Conservation (phyloP, 371 early-diverging fungal genomes). For the Mortierella sp. region DNA sequence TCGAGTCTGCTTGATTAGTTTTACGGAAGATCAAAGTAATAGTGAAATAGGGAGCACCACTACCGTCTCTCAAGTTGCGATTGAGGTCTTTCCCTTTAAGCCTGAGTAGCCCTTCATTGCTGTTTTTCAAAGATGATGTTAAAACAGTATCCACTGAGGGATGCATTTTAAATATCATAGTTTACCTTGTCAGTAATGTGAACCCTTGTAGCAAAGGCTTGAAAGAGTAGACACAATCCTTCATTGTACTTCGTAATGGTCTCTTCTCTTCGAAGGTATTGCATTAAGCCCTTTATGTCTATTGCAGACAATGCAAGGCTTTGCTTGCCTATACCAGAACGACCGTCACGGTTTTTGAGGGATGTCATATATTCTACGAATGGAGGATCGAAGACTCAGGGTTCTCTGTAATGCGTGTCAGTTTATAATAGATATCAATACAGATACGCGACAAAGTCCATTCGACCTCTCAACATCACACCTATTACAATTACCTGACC, state of each 20-base stretch:
- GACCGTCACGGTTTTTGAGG: background rate
- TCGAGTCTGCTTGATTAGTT: background rate
- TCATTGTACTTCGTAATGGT: background rate
- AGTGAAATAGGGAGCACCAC: background rate
- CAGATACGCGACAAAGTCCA: too few relatives aligned
- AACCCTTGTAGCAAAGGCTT: background rate
- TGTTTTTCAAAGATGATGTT: background rate
- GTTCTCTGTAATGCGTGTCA: too few relatives aligned
- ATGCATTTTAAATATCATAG: too few relatives aligned
- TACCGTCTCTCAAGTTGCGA: background rate
- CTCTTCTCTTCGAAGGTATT: background rate
- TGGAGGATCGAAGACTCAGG: background rate
- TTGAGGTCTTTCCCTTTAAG: background rate
- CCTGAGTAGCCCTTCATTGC: background rate
- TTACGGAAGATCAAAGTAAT: background rate
- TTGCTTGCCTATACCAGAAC: background rate
- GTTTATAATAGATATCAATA: too few relatives aligned
- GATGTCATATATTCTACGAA: too few relatives aligned
- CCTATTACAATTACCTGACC: too few relatives aligned
- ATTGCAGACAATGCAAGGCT: background rate
- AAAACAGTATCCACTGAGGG: too few relatives aligned
- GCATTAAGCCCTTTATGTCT: background rate
- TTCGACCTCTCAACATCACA: too few relatives aligned
- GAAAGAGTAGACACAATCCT: background rate
- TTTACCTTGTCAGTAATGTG: background rate